Conservation (phyloP, 371 early-diverging fungal genomes). For the Mortierella sp. region DNA sequence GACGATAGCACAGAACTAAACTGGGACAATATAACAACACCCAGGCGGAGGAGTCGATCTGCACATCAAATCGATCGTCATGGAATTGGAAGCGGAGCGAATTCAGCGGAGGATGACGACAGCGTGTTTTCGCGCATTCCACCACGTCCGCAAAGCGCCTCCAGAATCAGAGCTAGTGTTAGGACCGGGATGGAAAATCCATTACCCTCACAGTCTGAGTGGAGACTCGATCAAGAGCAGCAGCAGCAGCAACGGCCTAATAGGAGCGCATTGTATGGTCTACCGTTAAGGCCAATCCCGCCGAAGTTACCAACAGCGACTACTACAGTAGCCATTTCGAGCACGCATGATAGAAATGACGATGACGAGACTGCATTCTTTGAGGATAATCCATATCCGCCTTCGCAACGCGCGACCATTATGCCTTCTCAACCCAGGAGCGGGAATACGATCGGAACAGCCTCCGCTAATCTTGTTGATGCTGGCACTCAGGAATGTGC, state of each 20-base stretch:
- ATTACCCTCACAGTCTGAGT: neutral
- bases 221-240: neutral
- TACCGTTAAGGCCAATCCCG: constrained; percentile 4
- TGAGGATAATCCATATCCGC: neutral
- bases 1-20: too few relatives aligned
- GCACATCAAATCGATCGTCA: too few relatives aligned
- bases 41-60: constrained; percentile 4
- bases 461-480: too few relatives aligned
- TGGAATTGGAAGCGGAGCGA: neutral
- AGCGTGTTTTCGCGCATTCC: constrained; percentile 2
- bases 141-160: constrained; percentile 12
- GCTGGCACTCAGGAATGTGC: neutral
- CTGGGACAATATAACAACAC: constrained; percentile 11
- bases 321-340: neutral
- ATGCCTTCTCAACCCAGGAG: neutral
- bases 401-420: neutral
- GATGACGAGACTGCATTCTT: constrained; percentile 3
- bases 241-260: neutral
- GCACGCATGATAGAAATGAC: neutral
- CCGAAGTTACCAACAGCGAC: neutral
- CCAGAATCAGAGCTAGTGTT: constrained; percentile 6
- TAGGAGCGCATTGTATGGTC: constrained; percentile 5
- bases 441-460: neutral
- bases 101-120: neutral
- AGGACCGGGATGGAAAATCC: neutral